A percentile compares a stretch with the other conserved stretches of the same genome.
Evolutionary conservation across 2,329 filamentous ascomycete species (phyloP).

Genomic region (Aspergillus pseudoterreus): DNA sequence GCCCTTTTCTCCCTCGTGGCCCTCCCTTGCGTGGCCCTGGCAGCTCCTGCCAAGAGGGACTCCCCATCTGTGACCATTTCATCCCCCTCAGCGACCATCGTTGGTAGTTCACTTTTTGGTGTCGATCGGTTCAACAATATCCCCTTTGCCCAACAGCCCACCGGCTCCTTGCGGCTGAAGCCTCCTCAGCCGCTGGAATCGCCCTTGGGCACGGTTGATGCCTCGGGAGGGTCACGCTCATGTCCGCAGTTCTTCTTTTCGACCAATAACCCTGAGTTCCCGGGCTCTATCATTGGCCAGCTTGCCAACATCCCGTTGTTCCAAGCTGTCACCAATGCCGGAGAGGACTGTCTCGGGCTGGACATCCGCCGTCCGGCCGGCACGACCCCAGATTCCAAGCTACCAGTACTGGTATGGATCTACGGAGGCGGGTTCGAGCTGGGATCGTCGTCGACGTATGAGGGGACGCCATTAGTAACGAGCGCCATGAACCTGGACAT

Average conservation of each 20-base stretch:
- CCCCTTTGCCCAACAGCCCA: constrained; percentile 69
- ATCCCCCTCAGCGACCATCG: constrained; percentile 51
- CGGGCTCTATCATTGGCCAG: constrained; percentile 47
- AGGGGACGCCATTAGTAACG: constrained; percentile 30
- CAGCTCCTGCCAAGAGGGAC: constrained; percentile 34
- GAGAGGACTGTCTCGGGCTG: constrained; percentile 64
- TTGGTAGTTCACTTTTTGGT: constrained; percentile 26
- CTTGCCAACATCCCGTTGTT: constrained; percentile 57
- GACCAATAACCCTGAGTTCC: constrained; percentile 39
- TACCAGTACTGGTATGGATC: constrained; percentile 67
- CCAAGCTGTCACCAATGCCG: constrained; percentile 51
- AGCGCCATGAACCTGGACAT: constrained; percentile 49
- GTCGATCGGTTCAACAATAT: constrained; percentile 72
- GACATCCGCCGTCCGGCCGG: constrained; percentile 58
- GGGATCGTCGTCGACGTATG: constrained; percentile 46
- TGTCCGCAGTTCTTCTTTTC: constrained; percentile 71
- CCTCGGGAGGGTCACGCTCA: constrained; percentile 54
- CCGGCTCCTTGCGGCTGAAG: constrained; percentile 63
- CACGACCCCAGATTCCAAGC: constrained; percentile 51
- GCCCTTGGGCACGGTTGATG: constrained; percentile 58
- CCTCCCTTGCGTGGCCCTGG: constrained; percentile 8
- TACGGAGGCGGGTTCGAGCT: constrained; percentile 56
- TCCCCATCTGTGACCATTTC: constrained; percentile 53
- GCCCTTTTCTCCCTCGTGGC: constrained; percentile 8
- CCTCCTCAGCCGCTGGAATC: constrained; percentile 61